These are phyloP conservation scores for Ramalina peruviana DNA, from an alignment of 495 filamentous ascomycete species.

Conservation along the genomic window DNA sequence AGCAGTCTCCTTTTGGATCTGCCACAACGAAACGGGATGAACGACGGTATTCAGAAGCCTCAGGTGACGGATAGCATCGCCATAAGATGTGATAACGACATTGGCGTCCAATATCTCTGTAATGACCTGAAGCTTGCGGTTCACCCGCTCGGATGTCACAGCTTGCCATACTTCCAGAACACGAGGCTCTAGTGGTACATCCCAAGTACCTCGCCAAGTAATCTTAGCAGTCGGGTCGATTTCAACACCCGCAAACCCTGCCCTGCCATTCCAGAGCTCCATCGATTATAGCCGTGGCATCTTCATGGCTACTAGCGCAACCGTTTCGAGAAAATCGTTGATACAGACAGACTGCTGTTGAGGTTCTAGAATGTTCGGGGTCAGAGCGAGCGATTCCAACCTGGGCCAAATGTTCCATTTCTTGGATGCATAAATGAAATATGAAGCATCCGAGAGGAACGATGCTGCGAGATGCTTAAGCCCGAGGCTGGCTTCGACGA, in stretches of 20 bases:
- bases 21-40: conserved; percentile 12
- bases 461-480: conserved; percentile 13
- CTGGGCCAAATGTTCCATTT: conserved; percentile 2
- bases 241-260: conserved; percentile 19
- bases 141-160: conserved; percentile 18
- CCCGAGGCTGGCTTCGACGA: conserved; percentile 7
- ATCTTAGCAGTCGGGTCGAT: conserved; percentile 14
- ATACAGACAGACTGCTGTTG: conserved; percentile 1
- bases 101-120: conserved; percentile 9
- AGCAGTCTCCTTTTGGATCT: conserved; percentile 13
- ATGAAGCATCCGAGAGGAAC: conserved; percentile 10
- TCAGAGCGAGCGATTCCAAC: conserved; percentile 23
- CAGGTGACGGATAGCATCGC: conserved; percentile 9
- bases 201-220: conserved; percentile 26
- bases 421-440: conserved; percentile 11
- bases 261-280: conserved; percentile 28
- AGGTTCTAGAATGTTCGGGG: conserved; percentile 13
- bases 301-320: conserved; percentile 21
- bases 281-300: conserved; percentile 26
- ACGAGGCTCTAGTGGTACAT: conserved; percentile 19
- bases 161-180: conserved; percentile 24
- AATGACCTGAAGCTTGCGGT: conserved; percentile 11
- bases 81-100: conserved; percentile 12
- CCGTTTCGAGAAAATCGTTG: conserved; percentile 14
- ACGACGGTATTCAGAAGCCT: conserved; percentile 14